Evolutionary conservation across 129 eudicot species (phyloP).

Genomic region (Lactuca saligna): DNA sequence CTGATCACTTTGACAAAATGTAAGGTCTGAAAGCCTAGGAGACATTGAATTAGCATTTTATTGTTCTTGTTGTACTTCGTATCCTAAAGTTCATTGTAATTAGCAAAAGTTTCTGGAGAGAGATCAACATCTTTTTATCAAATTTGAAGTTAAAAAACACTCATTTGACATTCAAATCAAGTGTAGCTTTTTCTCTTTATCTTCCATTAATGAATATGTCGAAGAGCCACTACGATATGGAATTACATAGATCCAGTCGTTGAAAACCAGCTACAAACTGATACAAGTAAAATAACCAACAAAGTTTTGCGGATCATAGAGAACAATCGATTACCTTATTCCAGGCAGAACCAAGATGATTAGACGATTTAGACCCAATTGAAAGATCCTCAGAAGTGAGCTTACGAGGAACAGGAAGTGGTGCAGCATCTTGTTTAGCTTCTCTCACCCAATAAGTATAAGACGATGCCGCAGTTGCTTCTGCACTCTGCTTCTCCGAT

Average conservation of each 20-base stretch:
- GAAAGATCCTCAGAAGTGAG: constrained; percentile 51
- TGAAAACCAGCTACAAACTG: not conserved
- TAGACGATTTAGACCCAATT: constrained; percentile 37
- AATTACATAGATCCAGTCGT: constrained; percentile 7
- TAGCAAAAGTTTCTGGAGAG: no score
- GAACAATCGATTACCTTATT: constrained; percentile 46
- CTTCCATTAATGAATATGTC: not conserved
- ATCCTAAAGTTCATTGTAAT: no score
- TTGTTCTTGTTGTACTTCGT: no score
- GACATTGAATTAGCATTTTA: no score
- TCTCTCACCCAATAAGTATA: constrained; percentile 88
- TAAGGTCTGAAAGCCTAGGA: no score
- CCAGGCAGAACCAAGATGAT: constrained; percentile 99
- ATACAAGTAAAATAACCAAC: not conserved
- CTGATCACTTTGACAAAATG: no score
- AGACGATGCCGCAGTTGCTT: constrained; percentile 44
- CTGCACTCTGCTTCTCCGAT: constrained; percentile 48
- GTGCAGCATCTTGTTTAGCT: constrained; percentile 72
- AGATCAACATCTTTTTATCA: not conserved
- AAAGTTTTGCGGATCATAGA: not conserved
- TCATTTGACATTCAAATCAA: not conserved
- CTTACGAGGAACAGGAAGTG: constrained; percentile 80
- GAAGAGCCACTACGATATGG: not conserved
- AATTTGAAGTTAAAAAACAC: not conserved
- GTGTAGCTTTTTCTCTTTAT: not conserved